These are phyloP conservation scores for Hypoxylon rubiginosum DNA, from an alignment of 2,329 filamentous ascomycete species.

Conservation along the genomic window DNA sequence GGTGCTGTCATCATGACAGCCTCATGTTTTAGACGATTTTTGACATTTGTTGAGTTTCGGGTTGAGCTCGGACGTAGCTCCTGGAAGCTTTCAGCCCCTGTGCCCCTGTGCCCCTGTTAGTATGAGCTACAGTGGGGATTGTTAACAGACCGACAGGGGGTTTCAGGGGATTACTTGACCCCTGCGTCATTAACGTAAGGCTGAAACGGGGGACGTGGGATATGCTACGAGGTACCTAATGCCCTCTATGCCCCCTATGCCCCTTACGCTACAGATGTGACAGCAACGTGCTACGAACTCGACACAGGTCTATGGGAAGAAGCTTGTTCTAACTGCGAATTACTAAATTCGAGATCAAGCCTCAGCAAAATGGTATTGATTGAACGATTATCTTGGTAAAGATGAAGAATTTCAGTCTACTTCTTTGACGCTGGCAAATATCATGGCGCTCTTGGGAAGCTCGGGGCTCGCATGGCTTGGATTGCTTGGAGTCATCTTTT, in stretches of 20 bases:
- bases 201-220: constrained; percentile 28
- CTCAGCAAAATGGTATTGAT: background rate
- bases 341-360: background rate
- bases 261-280: constrained; percentile 15
- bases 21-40: constrained; percentile 25
- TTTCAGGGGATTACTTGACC: background rate
- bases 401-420: background rate
- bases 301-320: constrained; percentile 8
- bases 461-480: constrained; percentile 38
- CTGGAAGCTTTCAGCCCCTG: background rate
- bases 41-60: constrained; percentile 34
- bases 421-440: constrained; percentile 1
- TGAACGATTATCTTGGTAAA: background rate
- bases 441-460: constrained; percentile 43
- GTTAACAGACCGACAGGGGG: background rate
- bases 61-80: constrained; percentile 28
- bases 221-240: background rate
- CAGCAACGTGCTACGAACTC: background rate
- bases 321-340: constrained; percentile 10
- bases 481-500: constrained; percentile 38
- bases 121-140: background rate
- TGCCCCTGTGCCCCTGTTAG: background rate
- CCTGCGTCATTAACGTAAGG: constrained; percentile 32
- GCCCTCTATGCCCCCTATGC: no score
- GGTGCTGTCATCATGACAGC: constrained; percentile 35